Evolutionary conservation across 139 green algal species (phyloP).

Genomic region (Yamagishiella unicocca): DNA sequence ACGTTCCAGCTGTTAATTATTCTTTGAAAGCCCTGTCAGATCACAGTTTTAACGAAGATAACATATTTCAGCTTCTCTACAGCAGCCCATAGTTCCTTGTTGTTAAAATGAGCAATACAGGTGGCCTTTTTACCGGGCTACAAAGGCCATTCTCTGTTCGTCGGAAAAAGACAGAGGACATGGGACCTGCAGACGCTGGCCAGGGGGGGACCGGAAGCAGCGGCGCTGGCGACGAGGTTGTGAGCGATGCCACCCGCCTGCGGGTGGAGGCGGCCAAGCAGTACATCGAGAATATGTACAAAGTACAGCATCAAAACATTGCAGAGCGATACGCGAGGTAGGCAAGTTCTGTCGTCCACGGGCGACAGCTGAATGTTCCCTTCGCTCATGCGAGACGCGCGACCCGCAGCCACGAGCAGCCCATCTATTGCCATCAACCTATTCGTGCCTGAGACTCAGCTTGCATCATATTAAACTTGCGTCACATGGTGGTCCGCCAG

Average conservation of each 20-base stretch:
- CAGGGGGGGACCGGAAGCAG: not conserved
- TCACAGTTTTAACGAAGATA: too few species aligned
- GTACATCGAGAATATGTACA: slow-evolving; percentile 97
- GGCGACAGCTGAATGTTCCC: too few species aligned
- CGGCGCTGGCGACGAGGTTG: not conserved
- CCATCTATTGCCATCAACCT: too few species aligned
- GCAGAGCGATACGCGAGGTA: slow-evolving; percentile 82
- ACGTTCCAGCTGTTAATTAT: too few species aligned
- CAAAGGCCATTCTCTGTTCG: slow-evolving; percentile 21
- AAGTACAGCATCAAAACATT: slow-evolving; percentile 81
- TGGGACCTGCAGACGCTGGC: not conserved
- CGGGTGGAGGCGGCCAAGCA: slow-evolving; percentile 83
- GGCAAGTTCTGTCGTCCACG: not conserved
- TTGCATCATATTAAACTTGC: too few species aligned
- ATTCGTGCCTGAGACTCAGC: too few species aligned
- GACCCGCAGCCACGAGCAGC: too few species aligned
- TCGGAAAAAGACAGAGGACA: slow-evolving; percentile 37
- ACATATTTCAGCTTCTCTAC: too few species aligned
- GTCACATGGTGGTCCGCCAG: too few species aligned
- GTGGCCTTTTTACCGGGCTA: slow-evolving; percentile 5
- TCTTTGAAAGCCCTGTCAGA: too few species aligned
- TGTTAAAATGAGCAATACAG: slow-evolving; percentile 16
- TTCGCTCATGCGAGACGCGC: too few species aligned
- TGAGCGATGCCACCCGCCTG: slow-evolving; percentile 62
- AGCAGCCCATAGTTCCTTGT: too few species aligned